Base-by-base conservation (phyloP, 805 yeast species). In the Citeromyces nyonsensis region DNA sequence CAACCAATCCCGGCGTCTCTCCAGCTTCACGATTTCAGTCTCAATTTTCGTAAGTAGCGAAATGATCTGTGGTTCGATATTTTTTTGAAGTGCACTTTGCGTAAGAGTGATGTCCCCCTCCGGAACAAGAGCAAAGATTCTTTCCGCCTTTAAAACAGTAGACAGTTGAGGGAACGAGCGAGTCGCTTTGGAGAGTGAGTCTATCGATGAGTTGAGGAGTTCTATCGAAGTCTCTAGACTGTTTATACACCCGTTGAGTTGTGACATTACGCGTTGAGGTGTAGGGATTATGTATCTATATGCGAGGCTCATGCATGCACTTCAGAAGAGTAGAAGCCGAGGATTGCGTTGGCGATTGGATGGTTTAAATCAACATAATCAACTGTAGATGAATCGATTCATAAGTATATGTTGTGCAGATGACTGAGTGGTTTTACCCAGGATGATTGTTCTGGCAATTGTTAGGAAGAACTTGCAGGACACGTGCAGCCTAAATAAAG, bases 41-140 rank as follows among this genome's bases (percentile, higher is more conserved):
- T 49, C 56, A 8, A 56, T 39, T 15, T 41, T 43, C 5, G 31
- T 38, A 18, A 48, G 32, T 4, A 52, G 36, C 6, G 34, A 36
- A 12, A 44, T 37, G 11, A 61, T 44, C 33, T 59, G 56, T 3
- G 63, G 64, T 24, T 51, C 48, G 10, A 53, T 44, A n/a, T 51
- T 52, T 10, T 40, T 38, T 31, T 48, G 42, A 30, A 57, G 45
- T 26, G 44, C 39, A 30, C 40, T 42, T 32, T 52, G 54, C 13
- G 63, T 59, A 30, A 52, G 51, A 4, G 43, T 45, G 22, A 61
- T 37, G 37, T 61, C 67, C 36, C 44, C 43, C 35, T 58, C 61
- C 1, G 67, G 63, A 1, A 60, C 57, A 20, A 61, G 39, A 4
- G 61, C 64, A 44, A 57, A 61, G 11, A 61, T 59, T 31, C 52